phyloP scores from a whole-genome alignment of 73 alveolate genomes.

The Paramecium sonneborni region DNA sequence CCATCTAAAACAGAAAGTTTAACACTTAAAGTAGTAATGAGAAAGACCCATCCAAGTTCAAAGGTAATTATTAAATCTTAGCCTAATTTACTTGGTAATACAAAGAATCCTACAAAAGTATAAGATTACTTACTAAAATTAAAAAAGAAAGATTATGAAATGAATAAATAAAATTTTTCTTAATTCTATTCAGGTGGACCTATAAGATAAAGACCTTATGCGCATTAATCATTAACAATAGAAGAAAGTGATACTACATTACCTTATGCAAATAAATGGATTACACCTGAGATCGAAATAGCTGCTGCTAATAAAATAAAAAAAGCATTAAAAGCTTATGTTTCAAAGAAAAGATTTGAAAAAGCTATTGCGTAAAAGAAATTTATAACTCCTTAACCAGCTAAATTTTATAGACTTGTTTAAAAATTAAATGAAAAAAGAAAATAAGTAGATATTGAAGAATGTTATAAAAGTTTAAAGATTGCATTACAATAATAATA shows the following conservation, averaged over 20 bases:
- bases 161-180: neutral
- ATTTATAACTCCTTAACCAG: neutral
- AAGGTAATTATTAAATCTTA: neutral
- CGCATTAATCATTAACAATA: neutral
- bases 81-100: neutral
- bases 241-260: neutral
- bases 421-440: neutral
- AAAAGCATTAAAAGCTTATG: neutral
- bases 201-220: constrained; percentile 21
- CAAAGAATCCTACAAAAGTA: neutral
- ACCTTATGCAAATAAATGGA: constrained; percentile 14
- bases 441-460: neutral
- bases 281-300: neutral
- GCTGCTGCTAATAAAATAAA: constrained; percentile 26
- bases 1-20: constrained; percentile 26
- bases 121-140: neutral
- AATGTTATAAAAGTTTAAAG: constrained; percentile 13
- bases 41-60: constrained; percentile 33
- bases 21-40: neutral
- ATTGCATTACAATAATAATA: neutral
- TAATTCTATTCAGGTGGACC: constrained; percentile 44
- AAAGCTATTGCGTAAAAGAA: neutral
- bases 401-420: neutral
- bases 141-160: neutral
- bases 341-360: neutral